Evolutionary conservation across 1,284 basidiomycete species (phyloP), one percentile per base, ranked within the genome.

Genomic region (Apiotrichum mycotoxinovorans): DNA sequence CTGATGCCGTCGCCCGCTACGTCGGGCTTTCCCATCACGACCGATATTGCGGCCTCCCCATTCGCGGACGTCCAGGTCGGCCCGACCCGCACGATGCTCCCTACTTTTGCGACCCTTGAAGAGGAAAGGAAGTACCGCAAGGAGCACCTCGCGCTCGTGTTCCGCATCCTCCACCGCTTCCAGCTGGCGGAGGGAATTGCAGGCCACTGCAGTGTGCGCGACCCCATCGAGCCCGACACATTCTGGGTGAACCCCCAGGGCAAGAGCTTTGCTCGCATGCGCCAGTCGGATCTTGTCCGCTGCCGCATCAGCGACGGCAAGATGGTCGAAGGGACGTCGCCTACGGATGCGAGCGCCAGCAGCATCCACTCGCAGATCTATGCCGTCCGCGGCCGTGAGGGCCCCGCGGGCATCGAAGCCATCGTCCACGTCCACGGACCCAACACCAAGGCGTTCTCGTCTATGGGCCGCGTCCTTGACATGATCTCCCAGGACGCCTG

Each of bases 231-330:
- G 44, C 71, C 72, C 4, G 56, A 67, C 41, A 69, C 70, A 14
- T 74, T 73, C 65, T 74, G 70, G 70, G 70, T 74, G 20, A 73
- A 73, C 58, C 68, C 71, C 12, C 68, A 71, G 41, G 71, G 69
- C 42, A 67, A 67, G 55, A 66, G 64, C 4, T 73, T 73, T 55
- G 66, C 65, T 17, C 58, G 61, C n/a, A 73, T 73, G 71, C 62
- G 64, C 22, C 52, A 56, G 25, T 66, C 63, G 4, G 69, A 74
- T 51, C 60, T 74, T 4, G 66, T 74, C 4, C 63, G 71, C 26
- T 62, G 64, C 35, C 52, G 60, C 10, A 58, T 65, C 5, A 49
- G 40, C n/a, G 69, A 70, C 46, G 70, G 70, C 2, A 38, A 26
- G 15, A 66, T 72, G 60, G 54, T 73, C 18, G 69, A 74, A 51